Conservation (phyloP, 306 rosid species). For the Vigna hirtella region DNA sequence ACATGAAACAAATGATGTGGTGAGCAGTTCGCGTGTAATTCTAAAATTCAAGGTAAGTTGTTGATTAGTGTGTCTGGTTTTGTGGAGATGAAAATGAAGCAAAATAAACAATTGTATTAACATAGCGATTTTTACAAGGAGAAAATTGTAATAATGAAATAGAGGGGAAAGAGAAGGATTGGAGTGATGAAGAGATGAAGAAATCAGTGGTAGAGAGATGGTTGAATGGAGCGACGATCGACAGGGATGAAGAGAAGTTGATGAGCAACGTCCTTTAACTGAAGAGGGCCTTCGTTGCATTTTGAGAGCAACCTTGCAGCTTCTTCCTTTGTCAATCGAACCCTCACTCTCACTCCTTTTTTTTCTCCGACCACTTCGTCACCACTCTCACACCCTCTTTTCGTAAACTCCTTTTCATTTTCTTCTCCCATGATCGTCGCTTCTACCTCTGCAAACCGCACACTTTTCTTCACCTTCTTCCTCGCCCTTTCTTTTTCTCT, state of each 20-base stretch:
- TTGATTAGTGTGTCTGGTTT: too few relatives aligned
- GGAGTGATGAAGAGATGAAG: not conserved
- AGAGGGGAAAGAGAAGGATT: not conserved
- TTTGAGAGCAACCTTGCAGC: constrained; percentile 61
- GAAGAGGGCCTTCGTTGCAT: constrained; percentile 65
- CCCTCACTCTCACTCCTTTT: constrained; percentile 58
- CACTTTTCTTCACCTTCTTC: constrained; percentile 44
- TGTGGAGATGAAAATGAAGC: too few relatives aligned
- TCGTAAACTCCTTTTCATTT: not conserved
- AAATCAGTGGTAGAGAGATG: not conserved
- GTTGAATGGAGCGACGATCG: constrained; percentile 37
- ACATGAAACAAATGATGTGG: too few relatives aligned
- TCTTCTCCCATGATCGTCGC: constrained; percentile 56
- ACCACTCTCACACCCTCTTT: not conserved
- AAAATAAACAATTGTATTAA: too few relatives aligned
- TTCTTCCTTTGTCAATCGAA: constrained; percentile 75
- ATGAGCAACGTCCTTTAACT: constrained; percentile 61
- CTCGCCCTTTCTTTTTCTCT: constrained; percentile 40
- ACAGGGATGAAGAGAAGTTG: constrained; percentile 52
- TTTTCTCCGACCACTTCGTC: constrained; percentile 11
- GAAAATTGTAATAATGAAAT: not conserved
- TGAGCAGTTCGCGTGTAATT: too few relatives aligned
- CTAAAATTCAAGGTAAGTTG: too few relatives aligned
- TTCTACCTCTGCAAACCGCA: constrained; percentile 45
- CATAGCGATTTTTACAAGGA: too few relatives aligned